Percentiles rank a stretch among this genome's conserved stretches.
phyloP scores from a whole-genome alignment of 805 yeast species.

The Millerago galiae region DNA sequence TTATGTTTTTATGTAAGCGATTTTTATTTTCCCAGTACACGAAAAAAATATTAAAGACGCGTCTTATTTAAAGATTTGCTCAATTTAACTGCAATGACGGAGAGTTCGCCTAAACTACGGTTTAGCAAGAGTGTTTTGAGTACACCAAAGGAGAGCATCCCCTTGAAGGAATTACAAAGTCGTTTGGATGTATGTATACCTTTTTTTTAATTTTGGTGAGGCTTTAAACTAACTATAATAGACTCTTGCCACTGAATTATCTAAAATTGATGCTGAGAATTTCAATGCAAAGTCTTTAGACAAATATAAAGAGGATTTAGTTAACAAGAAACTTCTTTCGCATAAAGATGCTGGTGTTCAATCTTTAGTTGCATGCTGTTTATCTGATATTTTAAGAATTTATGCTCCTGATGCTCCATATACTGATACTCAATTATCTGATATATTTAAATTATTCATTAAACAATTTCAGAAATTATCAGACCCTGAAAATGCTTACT shows the following conservation, averaged over 20 bases:
- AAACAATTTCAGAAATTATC: conserved; percentile 51
- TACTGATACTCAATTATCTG: conserved; percentile 53
- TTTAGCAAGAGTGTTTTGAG: conserved; percentile 48
- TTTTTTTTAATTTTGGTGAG: not conserved
- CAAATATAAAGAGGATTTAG: conserved; percentile 42
- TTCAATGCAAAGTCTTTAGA: conserved; percentile 42
- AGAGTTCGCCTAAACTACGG: conserved; percentile 22
- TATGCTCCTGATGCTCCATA: conserved; percentile 91
- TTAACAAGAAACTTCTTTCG: conserved; percentile 49
- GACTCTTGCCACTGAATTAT: conserved; percentile 56
- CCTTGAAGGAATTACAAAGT: conserved; percentile 53
- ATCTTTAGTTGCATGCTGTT: conserved; percentile 62
- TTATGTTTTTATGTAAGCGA: not conserved
- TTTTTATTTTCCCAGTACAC: not conserved
- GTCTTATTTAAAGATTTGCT: not conserved
- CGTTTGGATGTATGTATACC: conserved; percentile 41
- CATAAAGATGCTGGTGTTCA: conserved; percentile 66
- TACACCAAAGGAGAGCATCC: conserved; percentile 47
- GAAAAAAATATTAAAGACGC: not conserved
- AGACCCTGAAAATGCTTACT: conserved; percentile 53
- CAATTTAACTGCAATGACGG: conserved; percentile 12
- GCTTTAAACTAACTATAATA: conserved; percentile 13
- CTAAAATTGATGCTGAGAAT: conserved; percentile 54
- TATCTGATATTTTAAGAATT: conserved; percentile 68
- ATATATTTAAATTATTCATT: conserved; percentile 61